phyloP scores from a whole-genome alignment of 129 eudicot species.

The Calendula officinalis region DNA sequence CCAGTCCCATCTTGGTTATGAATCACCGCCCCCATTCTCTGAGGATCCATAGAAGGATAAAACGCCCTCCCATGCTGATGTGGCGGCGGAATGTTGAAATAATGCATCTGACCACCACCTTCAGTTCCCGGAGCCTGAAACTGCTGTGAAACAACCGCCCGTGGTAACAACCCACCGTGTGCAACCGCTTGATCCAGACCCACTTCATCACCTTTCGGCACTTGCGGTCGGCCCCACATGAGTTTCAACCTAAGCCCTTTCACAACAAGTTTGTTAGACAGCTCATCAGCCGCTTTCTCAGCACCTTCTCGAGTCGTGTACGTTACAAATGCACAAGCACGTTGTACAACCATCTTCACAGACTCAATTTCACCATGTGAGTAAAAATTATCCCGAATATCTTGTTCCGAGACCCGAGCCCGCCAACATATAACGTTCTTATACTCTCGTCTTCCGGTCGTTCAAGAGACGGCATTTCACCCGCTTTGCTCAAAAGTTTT shows the following conservation, averaged over 20 bases:
- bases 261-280: slow-evolving; percentile 76
- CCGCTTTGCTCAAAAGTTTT: slow-evolving; percentile 65
- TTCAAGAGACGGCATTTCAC: slow-evolving; percentile 71
- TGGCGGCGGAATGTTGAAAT: slow-evolving; percentile 69
- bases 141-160: slow-evolving; percentile 90
- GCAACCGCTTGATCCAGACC: slow-evolving; percentile 48
- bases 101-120: slow-evolving; percentile 33
- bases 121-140: slow-evolving; percentile 63
- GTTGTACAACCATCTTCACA: slow-evolving; percentile 49
- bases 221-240: slow-evolving; percentile 96
- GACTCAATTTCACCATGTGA: slow-evolving; percentile 76
- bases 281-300: slow-evolving; percentile 87
- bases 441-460: slow-evolving; percentile 70
- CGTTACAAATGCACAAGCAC: slow-evolving; percentile 66
- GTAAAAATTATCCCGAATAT: slow-evolving; percentile 59
- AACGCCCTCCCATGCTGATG: slow-evolving; percentile 70
- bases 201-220: slow-evolving; percentile 50
- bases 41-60: slow-evolving; percentile 88
- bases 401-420: slow-evolving; percentile 69
- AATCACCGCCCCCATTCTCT: slow-evolving; percentile 79
- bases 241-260: slow-evolving; percentile 83
- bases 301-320: slow-evolving; percentile 81
- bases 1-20: slow-evolving; percentile 63
- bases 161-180: slow-evolving; percentile 79
- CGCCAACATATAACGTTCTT: slow-evolving; percentile 73